These are phyloP conservation scores for Cyclostephanos tholiformis DNA, from an alignment of 108 stramenopile genomes.

Conservation along the genomic window DNA sequence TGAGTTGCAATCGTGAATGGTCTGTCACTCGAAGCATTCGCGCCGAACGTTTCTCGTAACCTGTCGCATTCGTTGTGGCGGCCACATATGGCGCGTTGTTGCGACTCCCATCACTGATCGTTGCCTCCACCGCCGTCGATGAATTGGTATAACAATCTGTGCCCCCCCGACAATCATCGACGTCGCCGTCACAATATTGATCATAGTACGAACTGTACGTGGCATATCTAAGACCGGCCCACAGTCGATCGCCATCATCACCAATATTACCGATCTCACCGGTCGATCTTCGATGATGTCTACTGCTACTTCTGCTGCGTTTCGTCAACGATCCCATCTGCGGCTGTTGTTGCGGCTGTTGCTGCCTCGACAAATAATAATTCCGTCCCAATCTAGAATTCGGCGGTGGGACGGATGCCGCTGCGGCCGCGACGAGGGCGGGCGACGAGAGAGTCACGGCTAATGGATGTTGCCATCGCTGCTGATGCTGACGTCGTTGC, in stretches of 20 bases:
- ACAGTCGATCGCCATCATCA: slow-evolving; percentile 5
- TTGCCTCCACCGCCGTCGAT: neutral
- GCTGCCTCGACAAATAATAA: neutral
- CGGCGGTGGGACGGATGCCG: slow-evolving; percentile 35
- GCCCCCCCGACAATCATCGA: neutral
- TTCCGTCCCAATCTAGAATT: slow-evolving; percentile 23
- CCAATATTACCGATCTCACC: neutral
- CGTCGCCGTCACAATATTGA: slow-evolving; percentile 1
- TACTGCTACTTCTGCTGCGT: neutral
- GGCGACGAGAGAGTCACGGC: neutral
- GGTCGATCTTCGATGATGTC: neutral
- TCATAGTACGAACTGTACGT: slow-evolving; percentile 15
- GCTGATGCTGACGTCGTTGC: neutral
- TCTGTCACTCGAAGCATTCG: slow-evolving; percentile 6
- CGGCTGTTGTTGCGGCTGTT: slow-evolving; percentile 6
- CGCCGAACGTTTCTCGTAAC: neutral
- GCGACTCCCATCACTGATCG: neutral
- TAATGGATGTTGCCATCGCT: neutral
- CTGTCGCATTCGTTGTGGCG: neutral
- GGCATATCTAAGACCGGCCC: slow-evolving; percentile 26
- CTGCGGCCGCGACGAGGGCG: slow-evolving; percentile 15
- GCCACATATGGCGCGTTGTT: neutral
- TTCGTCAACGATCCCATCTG: neutral
- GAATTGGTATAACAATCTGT: neutral
- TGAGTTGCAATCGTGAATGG: neutral